Base-by-base conservation (phyloP, 192 early-diverging fungal genomes). In the Rhizophlyctis rosea region DNA sequence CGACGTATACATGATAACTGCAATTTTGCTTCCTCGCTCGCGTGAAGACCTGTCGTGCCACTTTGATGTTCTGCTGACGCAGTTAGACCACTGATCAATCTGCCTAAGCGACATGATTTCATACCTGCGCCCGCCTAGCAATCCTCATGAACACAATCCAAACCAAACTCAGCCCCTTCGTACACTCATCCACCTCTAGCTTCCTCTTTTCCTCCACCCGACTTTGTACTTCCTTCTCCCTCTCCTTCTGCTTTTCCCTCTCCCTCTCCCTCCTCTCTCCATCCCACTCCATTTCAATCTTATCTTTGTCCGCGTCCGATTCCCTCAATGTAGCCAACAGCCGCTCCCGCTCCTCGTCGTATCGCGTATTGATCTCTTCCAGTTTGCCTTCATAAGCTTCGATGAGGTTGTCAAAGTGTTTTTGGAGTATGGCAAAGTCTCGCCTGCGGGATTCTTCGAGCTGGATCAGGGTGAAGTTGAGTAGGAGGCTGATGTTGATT, bases 71-170 rank as follows among this genome's bases (percentile, higher is more conserved):
- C 83, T 88, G 59, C 29, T n/a, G n/a, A n/a, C n/a, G n/a, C n/a
- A n/a, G n/a, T n/a, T n/a, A n/a, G n/a, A n/a, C n/a, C n/a, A n/a
- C n/a, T n/a, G n/a, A n/a, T n/a, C n/a, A n/a, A n/a, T n/a, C n/a
- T n/a, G n/a, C n/a, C n/a, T n/a, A n/a, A n/a, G n/a, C n/a, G n/a
- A n/a, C n/a, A n/a, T n/a, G n/a, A n/a, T n/a, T 75, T 5, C 66
- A 68, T 68, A 88, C 89, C 65, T 98, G 88, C 0, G 84, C 71
- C 30, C 96, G 69, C 67, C 93, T 81, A 16, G 82, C 73, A 56
- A 87, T 83, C 18, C 91, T 80, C 90, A 96, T 91, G 56, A 93
- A 91, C 65, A 89, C 88, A 54, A 96, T 89, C 91, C 92, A 96
- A 18, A 85, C 82, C 34, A 93, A 59, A 7, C 81, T 81, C 58